These are phyloP conservation scores for Hypoxylon sp. DNA, from an alignment of 2,329 filamentous ascomycete genomes.

Conservation along the genomic window DNA sequence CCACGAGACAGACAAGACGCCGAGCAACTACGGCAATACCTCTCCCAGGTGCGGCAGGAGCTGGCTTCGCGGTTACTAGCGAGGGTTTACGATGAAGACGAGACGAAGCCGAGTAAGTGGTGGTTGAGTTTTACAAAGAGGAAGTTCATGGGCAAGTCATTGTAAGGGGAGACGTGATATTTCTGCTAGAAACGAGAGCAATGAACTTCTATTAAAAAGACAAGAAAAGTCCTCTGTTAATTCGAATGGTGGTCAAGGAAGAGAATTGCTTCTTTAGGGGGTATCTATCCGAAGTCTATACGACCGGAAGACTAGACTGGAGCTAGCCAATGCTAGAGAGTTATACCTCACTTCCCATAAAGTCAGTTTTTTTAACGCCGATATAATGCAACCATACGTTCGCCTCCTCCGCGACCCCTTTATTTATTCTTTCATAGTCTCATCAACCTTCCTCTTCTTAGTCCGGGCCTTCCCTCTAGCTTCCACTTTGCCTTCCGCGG, in stretches of 20 bases:
- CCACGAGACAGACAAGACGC: slow-evolving; percentile 90
- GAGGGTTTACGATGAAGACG: slow-evolving; percentile 85
- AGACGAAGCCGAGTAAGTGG: slow-evolving; percentile 85
- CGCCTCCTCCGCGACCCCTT: neutral
- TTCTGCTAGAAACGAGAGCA: slow-evolving; percentile 17
- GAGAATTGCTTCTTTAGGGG: slow-evolving; percentile 27
- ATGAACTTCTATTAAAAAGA: slow-evolving; percentile 6
- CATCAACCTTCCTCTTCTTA: slow-evolving; percentile 68
- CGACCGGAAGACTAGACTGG: slow-evolving; percentile 23
- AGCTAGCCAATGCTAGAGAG: slow-evolving; percentile 34
- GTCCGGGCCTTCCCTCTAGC: slow-evolving; percentile 85
- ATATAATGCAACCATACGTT: slow-evolving; percentile 24
- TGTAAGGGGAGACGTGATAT: slow-evolving; percentile 64
- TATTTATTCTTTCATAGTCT: slow-evolving; percentile 31
- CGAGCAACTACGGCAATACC: slow-evolving; percentile 88
- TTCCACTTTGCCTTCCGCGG: slow-evolving; percentile 83
- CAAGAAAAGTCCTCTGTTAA: slow-evolving; percentile 13
- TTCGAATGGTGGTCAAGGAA: neutral
- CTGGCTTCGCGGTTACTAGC: slow-evolving; percentile 85
- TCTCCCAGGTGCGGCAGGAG: slow-evolving; percentile 94
- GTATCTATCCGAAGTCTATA: slow-evolving; percentile 37
- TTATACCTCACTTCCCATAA: slow-evolving; percentile 8
- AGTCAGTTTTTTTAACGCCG: slow-evolving; percentile 23
- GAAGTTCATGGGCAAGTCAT: slow-evolving; percentile 98
- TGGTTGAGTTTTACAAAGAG: slow-evolving; percentile 99